These are phyloP conservation scores for Terana coerulea DNA, from an alignment of 768 basidiomycete genomes.

Conservation along the genomic window DNA sequence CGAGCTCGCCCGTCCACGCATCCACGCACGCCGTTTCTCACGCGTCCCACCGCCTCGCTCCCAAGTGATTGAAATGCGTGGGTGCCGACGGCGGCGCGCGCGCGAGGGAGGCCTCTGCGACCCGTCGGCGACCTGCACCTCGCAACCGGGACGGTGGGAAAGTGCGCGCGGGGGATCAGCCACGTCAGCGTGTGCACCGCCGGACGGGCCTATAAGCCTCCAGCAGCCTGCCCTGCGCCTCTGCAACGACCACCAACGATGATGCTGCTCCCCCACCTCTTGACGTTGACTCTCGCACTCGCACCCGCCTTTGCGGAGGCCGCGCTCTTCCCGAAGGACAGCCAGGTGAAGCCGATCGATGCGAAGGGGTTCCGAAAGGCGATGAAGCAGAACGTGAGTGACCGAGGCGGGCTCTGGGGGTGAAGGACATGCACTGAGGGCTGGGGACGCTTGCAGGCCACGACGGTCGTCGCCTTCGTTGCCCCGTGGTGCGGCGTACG, in stretches of 20 bases:
- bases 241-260: constrained; percentile 8
- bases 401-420: neutral
- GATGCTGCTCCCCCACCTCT: constrained; percentile 31
- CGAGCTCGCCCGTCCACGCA: neutral
- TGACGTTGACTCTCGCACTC: constrained; percentile 34
- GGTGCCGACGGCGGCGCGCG: neutral
- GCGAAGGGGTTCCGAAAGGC: constrained; percentile 63
- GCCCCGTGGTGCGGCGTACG: constrained; percentile 93
- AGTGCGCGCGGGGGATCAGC: constrained; percentile 13
- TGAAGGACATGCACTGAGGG: neutral
- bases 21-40: neutral
- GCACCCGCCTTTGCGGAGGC: constrained; percentile 49
- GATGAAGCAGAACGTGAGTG: constrained; percentile 75
- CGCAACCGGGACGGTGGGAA: constrained; percentile 24
- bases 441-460: constrained; percentile 49
- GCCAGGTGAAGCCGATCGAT: constrained; percentile 68
- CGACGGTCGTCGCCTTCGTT: constrained; percentile 82
- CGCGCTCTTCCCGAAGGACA: constrained; percentile 38
- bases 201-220: constrained; percentile 17
- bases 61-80: constrained; percentile 11
- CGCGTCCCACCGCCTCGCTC: constrained; percentile 3
- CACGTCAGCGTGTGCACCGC: constrained; percentile 22
- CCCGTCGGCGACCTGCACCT: constrained; percentile 15
- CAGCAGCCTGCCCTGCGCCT: constrained; percentile 1
- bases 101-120: neutral